Evolutionary conservation across 345 rosid genomes (phyloP).

Genomic region (Ailanthus altissimus): DNA sequence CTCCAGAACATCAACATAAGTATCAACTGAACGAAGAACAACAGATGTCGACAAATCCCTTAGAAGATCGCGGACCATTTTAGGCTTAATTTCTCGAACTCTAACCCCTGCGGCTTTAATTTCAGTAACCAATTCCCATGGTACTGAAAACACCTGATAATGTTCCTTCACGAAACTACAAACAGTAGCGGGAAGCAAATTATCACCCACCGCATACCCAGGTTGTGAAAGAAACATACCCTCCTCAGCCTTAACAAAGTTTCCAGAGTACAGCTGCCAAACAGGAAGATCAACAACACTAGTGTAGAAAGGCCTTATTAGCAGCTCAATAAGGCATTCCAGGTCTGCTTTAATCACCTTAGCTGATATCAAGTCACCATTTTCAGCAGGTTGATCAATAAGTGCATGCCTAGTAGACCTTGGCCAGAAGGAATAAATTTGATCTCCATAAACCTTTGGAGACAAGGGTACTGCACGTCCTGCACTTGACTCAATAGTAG

Average conservation of each 20-base stretch:
- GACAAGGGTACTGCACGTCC: constrained; percentile 49
- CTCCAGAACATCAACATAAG: constrained; percentile 85
- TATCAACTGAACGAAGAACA: constrained; percentile 80
- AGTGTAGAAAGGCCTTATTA: constrained; percentile 79
- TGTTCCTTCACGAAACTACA: constrained; percentile 95
- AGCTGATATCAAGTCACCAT: constrained; percentile 28
- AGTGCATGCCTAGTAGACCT: constrained; percentile 45
- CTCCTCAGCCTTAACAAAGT: constrained; percentile 82
- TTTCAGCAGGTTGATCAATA: constrained; percentile 36
- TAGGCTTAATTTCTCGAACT: constrained; percentile 83
- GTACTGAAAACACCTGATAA: constrained; percentile 86
- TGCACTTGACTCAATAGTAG: constrained; percentile 51
- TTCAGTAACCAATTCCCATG: constrained; percentile 89
- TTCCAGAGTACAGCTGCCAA: constrained; percentile 95
- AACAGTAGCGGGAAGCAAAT: constrained; percentile 87
- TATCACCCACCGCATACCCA: constrained; percentile 71
- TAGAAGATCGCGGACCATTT: constrained; percentile 91
- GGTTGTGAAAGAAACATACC: constrained; percentile 98
- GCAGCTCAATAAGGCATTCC: constrained; percentile 79
- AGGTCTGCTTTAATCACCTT: constrained; percentile 57
- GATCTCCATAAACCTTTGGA: constrained; percentile 69
- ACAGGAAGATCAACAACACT: constrained; percentile 85
- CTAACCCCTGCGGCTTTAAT: constrained; percentile 72
- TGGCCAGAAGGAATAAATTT: constrained; percentile 90
- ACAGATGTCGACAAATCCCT: constrained; percentile 60